A percentile compares a stretch with the other conserved stretches of the same genome.
Evolutionary conservation across 768 basidiomycete genomes (phyloP).

Genomic region (Termitomyces sp.): DNA sequence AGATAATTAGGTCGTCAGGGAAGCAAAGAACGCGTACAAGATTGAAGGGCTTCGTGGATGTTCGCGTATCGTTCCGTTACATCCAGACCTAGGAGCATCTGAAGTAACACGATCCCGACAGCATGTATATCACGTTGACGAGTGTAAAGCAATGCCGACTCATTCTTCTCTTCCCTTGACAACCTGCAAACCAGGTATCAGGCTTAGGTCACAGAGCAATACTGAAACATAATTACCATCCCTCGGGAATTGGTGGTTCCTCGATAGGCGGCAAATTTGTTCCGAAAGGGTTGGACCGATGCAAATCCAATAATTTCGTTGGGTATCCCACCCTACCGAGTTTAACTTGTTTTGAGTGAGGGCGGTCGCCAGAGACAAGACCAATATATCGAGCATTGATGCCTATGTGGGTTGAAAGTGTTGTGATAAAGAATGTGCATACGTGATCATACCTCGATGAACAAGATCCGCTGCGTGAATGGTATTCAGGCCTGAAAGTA

Average conservation of each 20-base stretch:
- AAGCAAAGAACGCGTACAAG: constrained; percentile 32
- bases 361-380: constrained; percentile 45
- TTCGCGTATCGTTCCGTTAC: constrained; percentile 51
- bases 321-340: constrained; percentile 69
- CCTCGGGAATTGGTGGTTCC: constrained; percentile 42
- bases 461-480: constrained; percentile 61
- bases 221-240: constrained; percentile 21
- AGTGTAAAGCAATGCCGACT: constrained; percentile 69
- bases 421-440: not conserved
- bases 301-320: constrained; percentile 69
- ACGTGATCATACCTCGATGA: constrained; percentile 50
- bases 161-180: constrained; percentile 73
- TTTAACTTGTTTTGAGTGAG: constrained; percentile 57
- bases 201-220: not conserved
- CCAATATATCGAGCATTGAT: constrained; percentile 57
- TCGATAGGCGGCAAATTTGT: constrained; percentile 23
- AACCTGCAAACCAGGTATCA: constrained; percentile 38
- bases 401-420: constrained; percentile 27
- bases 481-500: constrained; percentile 62
- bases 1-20: not conserved
- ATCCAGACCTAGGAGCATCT: constrained; percentile 81
- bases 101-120: constrained; percentile 71
- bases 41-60: constrained; percentile 50
- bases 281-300: constrained; percentile 79
- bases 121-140: constrained; percentile 78